phyloP scores from a whole-genome alignment of 2,329 filamentous ascomycete species.

The Aulographum hederae region DNA sequence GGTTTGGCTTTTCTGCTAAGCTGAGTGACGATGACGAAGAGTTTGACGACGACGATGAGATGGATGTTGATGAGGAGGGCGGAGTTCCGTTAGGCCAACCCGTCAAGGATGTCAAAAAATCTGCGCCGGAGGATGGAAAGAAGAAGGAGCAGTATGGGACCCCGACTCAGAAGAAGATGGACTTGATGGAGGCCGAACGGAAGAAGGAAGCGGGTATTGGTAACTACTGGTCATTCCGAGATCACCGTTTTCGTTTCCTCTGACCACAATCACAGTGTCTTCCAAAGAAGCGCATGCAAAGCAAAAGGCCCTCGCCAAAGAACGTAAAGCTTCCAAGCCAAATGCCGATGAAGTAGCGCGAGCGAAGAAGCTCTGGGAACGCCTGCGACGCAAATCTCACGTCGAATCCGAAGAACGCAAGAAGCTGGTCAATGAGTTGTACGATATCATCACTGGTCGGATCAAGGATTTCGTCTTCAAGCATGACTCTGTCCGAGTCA shows the following conservation, averaged over 20 bases:
- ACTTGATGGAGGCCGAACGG: not conserved
- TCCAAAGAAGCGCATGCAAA: conserved; percentile 79
- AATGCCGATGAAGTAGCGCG: conserved; percentile 76
- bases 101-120: conserved; percentile 6
- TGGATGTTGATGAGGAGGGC: conserved; percentile 6
- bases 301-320: conserved; percentile 72
- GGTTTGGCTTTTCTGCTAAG: conserved; percentile 15
- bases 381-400: conserved; percentile 78
- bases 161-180: not conserved
- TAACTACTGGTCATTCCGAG: not conserved
- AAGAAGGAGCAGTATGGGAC: not conserved
- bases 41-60: not conserved
- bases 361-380: conserved; percentile 95
- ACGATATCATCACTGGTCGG: conserved; percentile 73
- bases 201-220: conserved; percentile 3
- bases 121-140: not conserved
- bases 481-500: conserved; percentile 90
- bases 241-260: not conserved
- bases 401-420: conserved; percentile 80
- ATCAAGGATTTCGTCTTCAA: conserved; percentile 96
- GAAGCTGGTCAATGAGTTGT: conserved; percentile 73
- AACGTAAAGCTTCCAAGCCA: conserved; percentile 84
- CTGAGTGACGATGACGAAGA: conserved; percentile 2
- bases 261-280: conserved; percentile 22
- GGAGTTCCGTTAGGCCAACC: too few relatives aligned